Conservation (phyloP, 2,329 filamentous ascomycete genomes). For the Byssoonygena ceratinophila region DNA sequence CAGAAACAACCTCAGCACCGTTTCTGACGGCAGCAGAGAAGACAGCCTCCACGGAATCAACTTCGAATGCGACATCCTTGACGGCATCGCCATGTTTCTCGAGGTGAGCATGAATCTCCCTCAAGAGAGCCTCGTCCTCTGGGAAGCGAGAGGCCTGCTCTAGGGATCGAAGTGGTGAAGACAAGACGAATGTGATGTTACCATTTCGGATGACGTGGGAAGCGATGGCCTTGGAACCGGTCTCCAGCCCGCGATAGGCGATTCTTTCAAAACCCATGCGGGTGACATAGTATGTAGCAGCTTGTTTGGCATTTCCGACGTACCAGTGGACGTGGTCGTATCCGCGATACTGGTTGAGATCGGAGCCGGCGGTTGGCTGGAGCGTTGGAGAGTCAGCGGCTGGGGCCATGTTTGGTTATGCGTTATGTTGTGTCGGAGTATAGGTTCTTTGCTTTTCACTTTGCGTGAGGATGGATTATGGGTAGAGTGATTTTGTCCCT, state of each 20-base stretch:
- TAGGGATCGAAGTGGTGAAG: constrained; percentile 45
- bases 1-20: constrained; percentile 32
- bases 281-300: constrained; percentile 74
- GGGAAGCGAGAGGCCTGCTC: constrained; percentile 50
- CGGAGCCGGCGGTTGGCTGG: constrained; percentile 15
- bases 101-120: constrained; percentile 70
- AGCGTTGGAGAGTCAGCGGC: constrained; percentile 26
- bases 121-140: constrained; percentile 55
- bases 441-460: background rate
- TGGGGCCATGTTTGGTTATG: constrained; percentile 10
- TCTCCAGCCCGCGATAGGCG: constrained; percentile 82
- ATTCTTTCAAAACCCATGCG: constrained; percentile 76
- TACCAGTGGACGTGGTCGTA: constrained; percentile 95
- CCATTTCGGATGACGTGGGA: constrained; percentile 57
- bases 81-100: constrained; percentile 86
- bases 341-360: constrained; percentile 50
- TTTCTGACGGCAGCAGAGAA: constrained; percentile 59
- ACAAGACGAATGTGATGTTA: constrained; percentile 35
- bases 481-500: no score
- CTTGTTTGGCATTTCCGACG: constrained; percentile 94
- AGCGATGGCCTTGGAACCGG: constrained; percentile 66
- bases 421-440: background rate
- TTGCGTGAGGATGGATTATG: background rate
- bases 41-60: constrained; percentile 75
- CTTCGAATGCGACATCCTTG: constrained; percentile 90